Evolutionary conservation across 352 stramenopile genomes (phyloP), one percentile per base, ranked within the genome.

Genomic region (Pythium grandisporangium): DNA sequence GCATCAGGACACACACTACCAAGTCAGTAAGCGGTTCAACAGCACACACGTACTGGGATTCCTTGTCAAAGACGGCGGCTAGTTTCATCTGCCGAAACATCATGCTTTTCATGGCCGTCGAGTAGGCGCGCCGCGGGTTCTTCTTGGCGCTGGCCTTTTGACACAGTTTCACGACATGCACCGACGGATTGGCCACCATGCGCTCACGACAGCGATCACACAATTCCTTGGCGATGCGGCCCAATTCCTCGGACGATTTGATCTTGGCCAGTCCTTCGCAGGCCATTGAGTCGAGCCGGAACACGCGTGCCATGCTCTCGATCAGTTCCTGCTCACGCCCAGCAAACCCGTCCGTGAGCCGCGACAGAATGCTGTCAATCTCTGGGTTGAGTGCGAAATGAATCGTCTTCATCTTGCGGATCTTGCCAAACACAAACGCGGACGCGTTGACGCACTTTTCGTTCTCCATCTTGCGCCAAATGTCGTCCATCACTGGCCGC

Each of bases 81-180:
- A 88, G 63, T 51, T 85, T 84, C 70, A 91, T 84, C 41, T 91
- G 77, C 2, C 73, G 72, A 48, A 70, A 77, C 58, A 91, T 87
- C 71, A 88, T 86, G 33, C 75, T 85, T 55, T 87, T 91, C 77
- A 91, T 91, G 14, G 69, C 70, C 12, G 67, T 83, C 14, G 77
- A 91, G 53, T 88, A 91, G 19, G 72, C 75, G 51, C 84, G 86
- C 49, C 80, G 85, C 10, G 77, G 77, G 42, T 88, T 82, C 30
- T 70, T 73, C 33, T 65, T 73, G 6, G 77, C 77, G 25, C 78
- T 44, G 1, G 75, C 66, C 55, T 88, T 80, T 41, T 91, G 69
- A 21, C 70, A 83, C 5, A 91, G 62, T 58, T 88, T 86, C 2
- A 91, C 70, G 37, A 88, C 74, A 48, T 88, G 74, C 16, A 91